A percentile compares a stretch with the other conserved stretches of the same genome.
These are phyloP conservation scores for Hansenula sp. DNA, from an alignment of 1,139 yeast genomes.

Conservation along the genomic window DNA sequence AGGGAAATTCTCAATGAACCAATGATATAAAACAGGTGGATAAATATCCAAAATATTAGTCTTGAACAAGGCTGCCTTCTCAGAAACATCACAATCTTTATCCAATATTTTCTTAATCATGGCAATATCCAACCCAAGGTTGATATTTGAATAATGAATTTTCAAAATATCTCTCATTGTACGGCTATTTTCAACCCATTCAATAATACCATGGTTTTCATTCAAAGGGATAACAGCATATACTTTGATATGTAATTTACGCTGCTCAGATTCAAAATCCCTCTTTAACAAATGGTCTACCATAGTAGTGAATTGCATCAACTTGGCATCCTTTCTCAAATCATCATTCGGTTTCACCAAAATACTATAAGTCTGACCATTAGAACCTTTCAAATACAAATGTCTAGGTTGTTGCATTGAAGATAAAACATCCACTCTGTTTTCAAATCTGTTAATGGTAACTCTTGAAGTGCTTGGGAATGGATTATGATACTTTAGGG, in stretches of 20 bases:
- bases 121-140: conserved; percentile 26
- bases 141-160: conserved; percentile 36
- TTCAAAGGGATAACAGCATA: conserved; percentile 89
- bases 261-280: conserved; percentile 68
- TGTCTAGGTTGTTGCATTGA: conserved; percentile 89
- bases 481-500: conserved; percentile 42
- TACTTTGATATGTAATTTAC: conserved; percentile 69
- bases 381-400: conserved; percentile 71
- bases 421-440: conserved; percentile 61
- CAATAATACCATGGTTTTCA: conserved; percentile 86
- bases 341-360: conserved; percentile 88
- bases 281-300: conserved; percentile 68
- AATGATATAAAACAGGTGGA: conserved; percentile 76
- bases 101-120: conserved; percentile 19
- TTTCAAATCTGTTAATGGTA: conserved; percentile 56
- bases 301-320: conserved; percentile 89
- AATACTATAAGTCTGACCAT: conserved; percentile 66
- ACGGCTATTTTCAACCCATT: conserved; percentile 83
- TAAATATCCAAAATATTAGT: conserved; percentile 34
- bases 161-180: conserved; percentile 72
- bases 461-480: conserved; percentile 51
- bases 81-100: conserved; percentile 20
- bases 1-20: conserved; percentile 88
- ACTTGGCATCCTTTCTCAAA: conserved; percentile 90
- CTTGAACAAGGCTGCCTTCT: conserved; percentile 26